A percentile compares a stretch with the other conserved stretches of the same genome.
phyloP scores from a whole-genome alignment of 306 rosid genomes.

The Begonia loranthoides region DNA sequence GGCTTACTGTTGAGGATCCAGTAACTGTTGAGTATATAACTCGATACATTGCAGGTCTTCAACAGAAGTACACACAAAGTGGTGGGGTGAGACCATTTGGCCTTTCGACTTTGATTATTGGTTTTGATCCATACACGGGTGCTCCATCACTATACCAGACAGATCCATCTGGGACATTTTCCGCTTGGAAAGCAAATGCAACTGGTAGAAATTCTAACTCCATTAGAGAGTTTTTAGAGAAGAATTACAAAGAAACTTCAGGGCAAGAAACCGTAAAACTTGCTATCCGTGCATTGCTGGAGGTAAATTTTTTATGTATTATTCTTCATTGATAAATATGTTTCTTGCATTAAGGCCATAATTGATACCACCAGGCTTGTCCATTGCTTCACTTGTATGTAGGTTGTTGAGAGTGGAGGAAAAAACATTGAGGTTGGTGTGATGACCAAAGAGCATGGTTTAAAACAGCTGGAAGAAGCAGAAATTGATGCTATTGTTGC shows the following conservation, averaged over 20 bases:
- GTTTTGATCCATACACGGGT: slow-evolving; percentile 75
- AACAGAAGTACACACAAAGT: slow-evolving; percentile 97
- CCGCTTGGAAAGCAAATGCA: slow-evolving; percentile 17
- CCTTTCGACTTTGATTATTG: slow-evolving; percentile 87
- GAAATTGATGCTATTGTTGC: slow-evolving; percentile 93
- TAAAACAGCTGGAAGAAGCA: slow-evolving; percentile 86
- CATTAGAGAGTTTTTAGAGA: slow-evolving; percentile 76
- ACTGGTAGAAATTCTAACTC: slow-evolving; percentile 17
- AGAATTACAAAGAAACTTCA: slow-evolving; percentile 37
- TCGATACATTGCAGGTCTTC: slow-evolving; percentile 94
- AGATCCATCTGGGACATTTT: slow-evolving; percentile 16
- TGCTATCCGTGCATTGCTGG: slow-evolving; percentile 92
- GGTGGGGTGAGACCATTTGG: slow-evolving; percentile 99
- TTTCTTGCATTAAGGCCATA: no score
- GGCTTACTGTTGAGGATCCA: slow-evolving; percentile 95
- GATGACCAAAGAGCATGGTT: slow-evolving; percentile 76
- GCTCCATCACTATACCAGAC: slow-evolving; percentile 50
- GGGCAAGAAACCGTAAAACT: slow-evolving; percentile 83
- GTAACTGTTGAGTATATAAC: slow-evolving; percentile 92
- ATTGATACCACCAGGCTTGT: no score
- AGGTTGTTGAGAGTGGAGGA: slow-evolving; percentile 99
- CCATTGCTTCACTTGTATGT: slow-evolving; percentile 5
- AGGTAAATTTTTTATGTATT: slow-evolving; percentile 24
- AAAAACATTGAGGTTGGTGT: slow-evolving; percentile 98
- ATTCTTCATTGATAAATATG: no score